phyloP scores from a whole-genome alignment of 176 grass and related monocot species.

The Rhynchospora breviuscula region DNA sequence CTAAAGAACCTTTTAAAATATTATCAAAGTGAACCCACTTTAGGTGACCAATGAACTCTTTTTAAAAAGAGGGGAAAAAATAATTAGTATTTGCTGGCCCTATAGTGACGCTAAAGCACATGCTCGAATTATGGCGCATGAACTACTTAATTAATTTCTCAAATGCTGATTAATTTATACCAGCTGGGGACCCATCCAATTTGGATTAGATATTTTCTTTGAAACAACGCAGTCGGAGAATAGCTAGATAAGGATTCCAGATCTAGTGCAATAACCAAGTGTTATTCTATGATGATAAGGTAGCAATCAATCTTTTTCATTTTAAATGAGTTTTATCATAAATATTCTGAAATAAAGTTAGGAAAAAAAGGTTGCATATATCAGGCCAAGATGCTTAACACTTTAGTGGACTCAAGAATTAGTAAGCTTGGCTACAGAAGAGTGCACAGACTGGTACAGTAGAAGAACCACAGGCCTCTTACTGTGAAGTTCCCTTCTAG shows the following conservation, averaged over 20 bases:
- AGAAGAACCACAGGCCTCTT: background rate
- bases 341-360: background rate
- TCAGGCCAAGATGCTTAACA: background rate
- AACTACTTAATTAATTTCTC: slow-evolving; percentile 14
- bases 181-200: background rate
- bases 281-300: slow-evolving; percentile 2
- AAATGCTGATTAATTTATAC: background rate
- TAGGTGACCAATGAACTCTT: slow-evolving; percentile 17
- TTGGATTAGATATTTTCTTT: background rate
- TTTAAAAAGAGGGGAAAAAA: background rate
- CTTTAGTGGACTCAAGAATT: background rate
- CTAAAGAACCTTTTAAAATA: background rate
- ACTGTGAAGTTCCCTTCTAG: background rate
- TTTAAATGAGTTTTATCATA: background rate
- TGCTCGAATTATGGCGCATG: slow-evolving; percentile 26
- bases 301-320: background rate
- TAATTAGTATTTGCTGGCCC: slow-evolving; percentile 9
- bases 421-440: background rate
- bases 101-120: slow-evolving; percentile 13
- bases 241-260: slow-evolving; percentile 1
- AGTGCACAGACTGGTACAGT: background rate
- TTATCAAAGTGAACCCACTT: slow-evolving; percentile 8
- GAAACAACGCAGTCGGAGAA: background rate
- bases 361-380: background rate
- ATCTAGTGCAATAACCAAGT: slow-evolving; percentile 16